phyloP scores from a whole-genome alignment of 495 filamentous ascomycete species.

The Tuber magnatum region DNA sequence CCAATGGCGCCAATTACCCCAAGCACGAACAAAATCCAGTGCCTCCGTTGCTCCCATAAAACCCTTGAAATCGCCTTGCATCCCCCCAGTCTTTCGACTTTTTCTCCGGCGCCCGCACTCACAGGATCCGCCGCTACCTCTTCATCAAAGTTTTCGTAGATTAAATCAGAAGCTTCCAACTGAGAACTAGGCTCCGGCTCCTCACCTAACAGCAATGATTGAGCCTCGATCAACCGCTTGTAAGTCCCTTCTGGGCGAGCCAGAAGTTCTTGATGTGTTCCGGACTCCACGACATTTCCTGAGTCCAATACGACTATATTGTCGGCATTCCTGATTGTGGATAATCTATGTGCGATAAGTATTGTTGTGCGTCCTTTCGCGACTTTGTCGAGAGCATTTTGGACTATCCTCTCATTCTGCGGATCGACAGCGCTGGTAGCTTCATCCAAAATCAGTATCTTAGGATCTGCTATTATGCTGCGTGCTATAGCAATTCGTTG shows the following conservation, averaged over 20 bases:
- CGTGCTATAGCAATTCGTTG: constrained; percentile 52
- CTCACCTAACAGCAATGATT: constrained; percentile 22
- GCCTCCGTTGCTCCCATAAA: constrained; percentile 47
- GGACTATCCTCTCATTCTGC: constrained; percentile 53
- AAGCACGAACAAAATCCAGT: constrained; percentile 48
- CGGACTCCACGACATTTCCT: constrained; percentile 58
- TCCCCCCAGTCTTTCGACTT: constrained; percentile 22
- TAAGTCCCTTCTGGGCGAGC: constrained; percentile 42
- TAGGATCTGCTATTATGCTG: constrained; percentile 66
- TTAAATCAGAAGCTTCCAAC: background rate
- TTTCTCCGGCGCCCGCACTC: constrained; percentile 9
- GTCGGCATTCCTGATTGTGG: constrained; percentile 57
- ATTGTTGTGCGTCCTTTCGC: constrained; percentile 53
- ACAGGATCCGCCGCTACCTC: background rate
- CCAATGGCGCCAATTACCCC: constrained; percentile 48
- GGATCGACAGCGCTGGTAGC: constrained; percentile 63
- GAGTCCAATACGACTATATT: constrained; percentile 57
- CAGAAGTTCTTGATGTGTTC: constrained; percentile 75
- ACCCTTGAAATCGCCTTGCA: constrained; percentile 45
- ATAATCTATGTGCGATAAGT: constrained; percentile 56
- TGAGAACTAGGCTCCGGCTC: background rate
- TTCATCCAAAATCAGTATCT: constrained; percentile 78
- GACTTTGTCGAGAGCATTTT: constrained; percentile 52
- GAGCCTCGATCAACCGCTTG: constrained; percentile 34
- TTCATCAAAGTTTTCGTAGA: background rate